Evolutionary conservation across 2,329 filamentous ascomycete genomes (phyloP).

Genomic region (Ascocoryne sarcoides): DNA sequence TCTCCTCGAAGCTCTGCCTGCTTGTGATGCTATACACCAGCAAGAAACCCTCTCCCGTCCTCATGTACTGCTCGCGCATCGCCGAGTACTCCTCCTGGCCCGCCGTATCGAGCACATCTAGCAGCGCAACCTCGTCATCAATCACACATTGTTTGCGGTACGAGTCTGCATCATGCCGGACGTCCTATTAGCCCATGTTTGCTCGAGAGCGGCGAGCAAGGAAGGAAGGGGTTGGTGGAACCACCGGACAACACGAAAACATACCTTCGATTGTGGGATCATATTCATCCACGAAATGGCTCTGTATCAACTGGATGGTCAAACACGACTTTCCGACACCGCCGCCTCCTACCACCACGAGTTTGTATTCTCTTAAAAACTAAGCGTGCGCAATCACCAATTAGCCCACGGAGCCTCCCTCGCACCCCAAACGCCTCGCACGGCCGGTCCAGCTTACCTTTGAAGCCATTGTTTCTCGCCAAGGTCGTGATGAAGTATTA

Average conservation of each 20-base stretch:
- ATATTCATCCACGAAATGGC: conserved; percentile 8
- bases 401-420: too few species aligned
- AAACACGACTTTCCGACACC: conserved; percentile 98
- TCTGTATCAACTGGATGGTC: conserved; percentile 66
- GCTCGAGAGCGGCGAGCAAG: conserved; percentile 1
- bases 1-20: conserved; percentile 95
- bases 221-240: background rate
- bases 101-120: conserved; percentile 96
- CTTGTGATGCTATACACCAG: conserved; percentile 98
- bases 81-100: conserved; percentile 99
- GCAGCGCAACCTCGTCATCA: conserved; percentile 92
- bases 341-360: conserved; percentile 95
- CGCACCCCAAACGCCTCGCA: too few species aligned
- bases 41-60: conserved; percentile 94
- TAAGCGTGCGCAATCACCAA: conserved; percentile 32
- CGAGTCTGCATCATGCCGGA: conserved; percentile 58
- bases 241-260: conserved; percentile 28
- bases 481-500: too few species aligned
- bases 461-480: conserved; percentile 1
- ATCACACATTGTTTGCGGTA: conserved; percentile 99
- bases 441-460: conserved; percentile 1
- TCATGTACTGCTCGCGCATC: conserved; percentile 99
- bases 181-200: too few species aligned
- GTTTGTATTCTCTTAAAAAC: conserved; percentile 87
- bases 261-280: conserved; percentile 45